Conservation (phyloP, 768 basidiomycete genomes). For the Clitopilus passeckerianus region DNA sequence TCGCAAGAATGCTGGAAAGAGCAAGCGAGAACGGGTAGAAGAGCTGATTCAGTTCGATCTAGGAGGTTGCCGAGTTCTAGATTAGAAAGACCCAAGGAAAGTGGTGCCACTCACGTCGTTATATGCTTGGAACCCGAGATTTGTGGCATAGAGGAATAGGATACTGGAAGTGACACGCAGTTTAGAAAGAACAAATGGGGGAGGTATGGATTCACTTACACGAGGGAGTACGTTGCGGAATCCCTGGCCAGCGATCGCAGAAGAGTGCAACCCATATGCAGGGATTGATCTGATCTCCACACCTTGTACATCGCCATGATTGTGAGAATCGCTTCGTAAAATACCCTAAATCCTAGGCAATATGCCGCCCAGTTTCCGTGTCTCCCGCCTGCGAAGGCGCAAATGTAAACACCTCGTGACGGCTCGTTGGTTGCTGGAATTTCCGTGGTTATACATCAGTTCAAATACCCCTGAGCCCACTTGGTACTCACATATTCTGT, state of each 20-base stretch:
- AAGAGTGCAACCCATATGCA: neutral
- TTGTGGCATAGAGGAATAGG: neutral
- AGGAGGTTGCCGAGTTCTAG: neutral
- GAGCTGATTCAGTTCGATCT: neutral
- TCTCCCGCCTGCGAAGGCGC: neutral
- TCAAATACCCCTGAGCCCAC: neutral
- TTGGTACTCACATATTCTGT: neutral
- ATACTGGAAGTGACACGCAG: neutral
- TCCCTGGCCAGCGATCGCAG: neutral
- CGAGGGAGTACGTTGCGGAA: neutral
- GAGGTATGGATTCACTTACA: neutral
- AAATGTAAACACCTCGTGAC: neutral
- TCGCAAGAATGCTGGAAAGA: neutral
- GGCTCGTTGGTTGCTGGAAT: neutral
- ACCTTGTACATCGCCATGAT: neutral
- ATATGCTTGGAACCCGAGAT: neutral
- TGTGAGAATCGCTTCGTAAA: neutral
- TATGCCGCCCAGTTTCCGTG: neutral
- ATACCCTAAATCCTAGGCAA: neutral
- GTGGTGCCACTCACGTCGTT: neutral
- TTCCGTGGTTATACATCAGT: neutral
- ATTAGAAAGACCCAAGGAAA: neutral
- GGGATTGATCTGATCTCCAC: neutral
- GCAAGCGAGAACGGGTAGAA: neutral
- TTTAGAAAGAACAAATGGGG: neutral